A percentile compares a stretch with the other conserved stretches of the same genome.
Evolutionary conservation across 1,284 basidiomycete genomes (phyloP).

Genomic region (Cutaneotrichosporon dermatis): DNA sequence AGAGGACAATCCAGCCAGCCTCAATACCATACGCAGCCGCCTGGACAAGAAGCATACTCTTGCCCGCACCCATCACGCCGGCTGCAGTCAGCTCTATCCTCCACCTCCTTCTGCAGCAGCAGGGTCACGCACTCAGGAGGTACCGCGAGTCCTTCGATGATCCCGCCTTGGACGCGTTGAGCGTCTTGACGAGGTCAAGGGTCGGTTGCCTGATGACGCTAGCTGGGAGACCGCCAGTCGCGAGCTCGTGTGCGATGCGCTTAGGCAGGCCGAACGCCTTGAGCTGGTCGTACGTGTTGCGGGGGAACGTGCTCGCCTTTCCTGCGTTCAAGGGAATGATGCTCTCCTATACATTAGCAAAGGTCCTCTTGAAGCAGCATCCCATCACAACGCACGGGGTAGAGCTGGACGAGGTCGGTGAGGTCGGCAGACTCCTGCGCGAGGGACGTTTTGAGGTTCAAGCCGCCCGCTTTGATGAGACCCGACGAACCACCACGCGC

Average conservation of each 20-base stretch:
- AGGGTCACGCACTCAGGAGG: neutral
- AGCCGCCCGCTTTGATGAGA: slow-evolving; percentile 13
- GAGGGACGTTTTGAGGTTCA: slow-evolving; percentile 27
- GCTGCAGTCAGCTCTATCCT: slow-evolving; percentile 21
- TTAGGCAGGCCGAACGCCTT: slow-evolving; percentile 40
- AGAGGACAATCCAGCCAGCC: slow-evolving; percentile 77
- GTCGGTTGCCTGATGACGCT: slow-evolving; percentile 43
- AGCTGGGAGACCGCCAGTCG: slow-evolving; percentile 22
- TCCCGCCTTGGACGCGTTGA: slow-evolving; percentile 26
- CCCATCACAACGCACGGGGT: slow-evolving; percentile 26
- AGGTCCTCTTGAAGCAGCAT: neutral
- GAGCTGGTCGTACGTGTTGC: slow-evolving; percentile 28
- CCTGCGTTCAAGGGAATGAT: slow-evolving; percentile 29
- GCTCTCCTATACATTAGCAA: slow-evolving; percentile 22
- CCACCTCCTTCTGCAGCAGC: no score
- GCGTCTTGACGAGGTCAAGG: slow-evolving; percentile 30
- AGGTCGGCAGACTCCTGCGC: slow-evolving; percentile 28
- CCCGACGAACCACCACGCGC: neutral
- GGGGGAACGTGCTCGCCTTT: slow-evolving; percentile 31
- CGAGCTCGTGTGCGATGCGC: slow-evolving; percentile 38
- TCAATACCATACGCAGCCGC: slow-evolving; percentile 66
- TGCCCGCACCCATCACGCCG: slow-evolving; percentile 73
- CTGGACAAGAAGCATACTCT: slow-evolving; percentile 77
- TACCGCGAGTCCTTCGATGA: slow-evolving; percentile 13
- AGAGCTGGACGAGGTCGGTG: slow-evolving; percentile 28